Evolutionary conservation across 768 basidiomycete genomes (phyloP).

Genomic region (Suillus discolor): DNA sequence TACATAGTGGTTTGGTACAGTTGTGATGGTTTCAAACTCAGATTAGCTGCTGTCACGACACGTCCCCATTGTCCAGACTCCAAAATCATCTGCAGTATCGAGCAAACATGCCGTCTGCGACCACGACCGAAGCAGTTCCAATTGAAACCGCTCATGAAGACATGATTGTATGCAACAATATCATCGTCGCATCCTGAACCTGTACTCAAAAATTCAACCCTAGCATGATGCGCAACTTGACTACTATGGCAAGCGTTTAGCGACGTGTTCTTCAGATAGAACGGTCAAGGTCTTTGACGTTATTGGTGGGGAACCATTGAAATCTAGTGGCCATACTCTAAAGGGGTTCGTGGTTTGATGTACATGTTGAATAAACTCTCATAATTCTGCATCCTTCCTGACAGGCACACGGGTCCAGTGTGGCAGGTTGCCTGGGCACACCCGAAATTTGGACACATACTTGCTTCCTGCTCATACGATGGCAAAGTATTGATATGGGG

Average conservation of each 20-base stretch:
- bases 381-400: background rate
- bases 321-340: slow-evolving; percentile 67
- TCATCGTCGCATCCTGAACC: background rate
- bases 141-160: slow-evolving; percentile 98
- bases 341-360: slow-evolving; percentile 62
- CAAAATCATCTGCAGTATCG: background rate
- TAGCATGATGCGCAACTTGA: slow-evolving; percentile 98
- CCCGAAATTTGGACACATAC: slow-evolving; percentile 94
- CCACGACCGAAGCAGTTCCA: slow-evolving; percentile 68
- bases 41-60: background rate
- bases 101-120: slow-evolving; percentile 43
- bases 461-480: slow-evolving; percentile 98
- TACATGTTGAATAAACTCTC: background rate
- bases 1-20: background rate
- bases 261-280: slow-evolving; percentile 95
- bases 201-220: background rate
- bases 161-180: slow-evolving; percentile 75
- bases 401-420: slow-evolving; percentile 93
- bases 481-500: slow-evolving; percentile 99
- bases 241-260: slow-evolving; percentile 95
- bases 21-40: background rate
- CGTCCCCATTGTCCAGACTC: background rate
- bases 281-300: slow-evolving; percentile 96
- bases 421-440: slow-evolving; percentile 99
- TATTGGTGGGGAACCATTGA: slow-evolving; percentile 81